Percentiles rank a stretch among this genome's conserved stretches.
These are phyloP conservation scores for Magnolia changhungtana DNA, from an alignment of 164 flowering plant species.

Conservation along the genomic window DNA sequence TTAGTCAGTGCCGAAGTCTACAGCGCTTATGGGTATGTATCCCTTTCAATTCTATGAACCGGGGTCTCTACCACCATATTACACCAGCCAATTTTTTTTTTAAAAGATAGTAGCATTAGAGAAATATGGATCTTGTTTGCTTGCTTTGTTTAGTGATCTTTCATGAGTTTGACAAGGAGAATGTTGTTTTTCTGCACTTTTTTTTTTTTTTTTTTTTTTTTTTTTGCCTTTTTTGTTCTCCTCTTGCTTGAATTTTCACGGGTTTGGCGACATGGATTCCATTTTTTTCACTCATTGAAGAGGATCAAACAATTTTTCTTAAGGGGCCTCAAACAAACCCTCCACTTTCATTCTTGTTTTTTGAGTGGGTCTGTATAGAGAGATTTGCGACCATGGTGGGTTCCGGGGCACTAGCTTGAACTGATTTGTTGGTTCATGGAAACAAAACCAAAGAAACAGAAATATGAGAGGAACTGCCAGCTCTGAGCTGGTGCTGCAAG, in stretches of 20 bases:
- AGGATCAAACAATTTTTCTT: too few relatives aligned
- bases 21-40: conserved; percentile 66
- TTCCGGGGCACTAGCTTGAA: too few relatives aligned
- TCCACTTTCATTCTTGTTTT: too few relatives aligned
- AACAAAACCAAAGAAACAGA: background rate
- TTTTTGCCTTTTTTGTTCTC: background rate
- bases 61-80: too few relatives aligned
- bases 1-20: conserved; percentile 61
- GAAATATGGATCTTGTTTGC: background rate
- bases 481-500: background rate
- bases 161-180: background rate
- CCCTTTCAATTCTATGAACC: too few relatives aligned
- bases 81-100: background rate
- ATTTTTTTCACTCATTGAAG: too few relatives aligned
- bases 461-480: background rate
- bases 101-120: background rate
- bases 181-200: background rate
- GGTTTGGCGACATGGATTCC: background rate
- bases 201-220: too few relatives aligned
- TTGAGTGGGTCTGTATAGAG: too few relatives aligned
- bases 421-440: too few relatives aligned
- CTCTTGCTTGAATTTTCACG: background rate
- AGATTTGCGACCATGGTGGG: too few relatives aligned
- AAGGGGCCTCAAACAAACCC: background rate
- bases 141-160: background rate